Percentiles rank a stretch among this genome's conserved stretches.
Evolutionary conservation across 495 filamentous ascomycete species (phyloP).

Genomic region (Thermochaetoides thermophila): DNA sequence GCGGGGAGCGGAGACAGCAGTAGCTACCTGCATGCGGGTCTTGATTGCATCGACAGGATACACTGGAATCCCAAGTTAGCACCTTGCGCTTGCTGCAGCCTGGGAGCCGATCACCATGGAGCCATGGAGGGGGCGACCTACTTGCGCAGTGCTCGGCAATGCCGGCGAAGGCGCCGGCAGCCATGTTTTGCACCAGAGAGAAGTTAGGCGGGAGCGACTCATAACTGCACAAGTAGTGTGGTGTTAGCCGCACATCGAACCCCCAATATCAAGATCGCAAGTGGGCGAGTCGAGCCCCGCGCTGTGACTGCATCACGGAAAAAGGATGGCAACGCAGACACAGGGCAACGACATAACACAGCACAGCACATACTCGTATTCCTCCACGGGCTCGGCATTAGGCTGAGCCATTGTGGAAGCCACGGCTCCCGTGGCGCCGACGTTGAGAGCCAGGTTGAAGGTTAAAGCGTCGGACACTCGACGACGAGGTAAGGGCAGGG

Average conservation of each 20-base stretch:
- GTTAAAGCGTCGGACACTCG: too few relatives aligned
- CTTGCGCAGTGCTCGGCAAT: slow-evolving; percentile 50
- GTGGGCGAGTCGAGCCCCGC: too few relatives aligned
- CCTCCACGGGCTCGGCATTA: slow-evolving; percentile 37
- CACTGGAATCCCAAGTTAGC: slow-evolving; percentile 64
- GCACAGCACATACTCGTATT: slow-evolving; percentile 47
- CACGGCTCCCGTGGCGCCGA: slow-evolving; percentile 39
- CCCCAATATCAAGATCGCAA: too few relatives aligned
- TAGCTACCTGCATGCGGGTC: slow-evolving; percentile 37
- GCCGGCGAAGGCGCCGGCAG: slow-evolving; percentile 90
- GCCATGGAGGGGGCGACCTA: slow-evolving; percentile 29
- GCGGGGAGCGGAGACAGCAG: too few relatives aligned
- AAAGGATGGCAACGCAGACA: too few relatives aligned
- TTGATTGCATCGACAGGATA: slow-evolving; percentile 97
- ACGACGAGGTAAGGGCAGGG: too few relatives aligned
- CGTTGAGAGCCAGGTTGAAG: slow-evolving; percentile 41
- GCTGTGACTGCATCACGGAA: too few relatives aligned
- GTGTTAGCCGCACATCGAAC: slow-evolving; percentile 1
- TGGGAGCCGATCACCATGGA: background rate
- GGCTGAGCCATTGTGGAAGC: slow-evolving; percentile 44
- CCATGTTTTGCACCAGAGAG: slow-evolving; percentile 59
- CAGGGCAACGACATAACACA: too few relatives aligned
- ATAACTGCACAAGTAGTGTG: slow-evolving; percentile 33
- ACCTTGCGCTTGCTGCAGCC: background rate
- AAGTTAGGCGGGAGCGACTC: slow-evolving; percentile 46